These are phyloP conservation scores for Aspergillus melleus DNA, from an alignment of 2,329 filamentous ascomycete genomes.

Conservation along the genomic window DNA sequence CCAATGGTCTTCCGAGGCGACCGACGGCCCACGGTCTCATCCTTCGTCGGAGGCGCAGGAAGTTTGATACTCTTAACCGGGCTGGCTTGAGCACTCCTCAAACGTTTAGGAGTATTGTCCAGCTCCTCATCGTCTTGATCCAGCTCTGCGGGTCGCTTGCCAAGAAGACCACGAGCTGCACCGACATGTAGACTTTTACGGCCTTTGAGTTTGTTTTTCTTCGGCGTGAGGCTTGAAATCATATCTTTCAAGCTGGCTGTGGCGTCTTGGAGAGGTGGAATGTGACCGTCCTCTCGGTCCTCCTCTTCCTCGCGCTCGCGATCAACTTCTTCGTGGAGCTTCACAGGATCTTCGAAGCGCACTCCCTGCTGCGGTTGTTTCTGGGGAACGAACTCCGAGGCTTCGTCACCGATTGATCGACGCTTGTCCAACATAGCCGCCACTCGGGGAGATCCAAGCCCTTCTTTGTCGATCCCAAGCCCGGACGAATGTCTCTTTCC, in stretches of 20 bases:
- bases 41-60: constrained; percentile 67
- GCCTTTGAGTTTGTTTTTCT: constrained; percentile 65
- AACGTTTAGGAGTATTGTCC: constrained; percentile 60
- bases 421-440: constrained; percentile 70
- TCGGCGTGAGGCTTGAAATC: constrained; percentile 75
- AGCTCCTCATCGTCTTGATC: constrained; percentile 62
- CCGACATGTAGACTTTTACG: constrained; percentile 77
- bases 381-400: constrained; percentile 63
- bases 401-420: constrained; percentile 68
- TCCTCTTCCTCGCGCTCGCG: constrained; percentile 62
- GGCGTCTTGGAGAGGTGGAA: constrained; percentile 49
- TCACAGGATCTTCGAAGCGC: constrained; percentile 65
- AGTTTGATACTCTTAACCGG: constrained; percentile 74
- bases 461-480: constrained; percentile 67
- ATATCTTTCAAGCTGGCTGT: constrained; percentile 71
- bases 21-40: constrained; percentile 62
- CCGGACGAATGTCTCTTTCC: constrained; percentile 60
- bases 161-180: constrained; percentile 70
- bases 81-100: constrained; percentile 70
- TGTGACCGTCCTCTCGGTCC: constrained; percentile 60
- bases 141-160: constrained; percentile 71
- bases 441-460: constrained; percentile 73
- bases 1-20: constrained; percentile 49
- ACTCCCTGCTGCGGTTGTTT: constrained; percentile 47
- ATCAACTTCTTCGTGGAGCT: constrained; percentile 64